These are phyloP conservation scores for Pseudogymnoascus sp. DNA, from an alignment of 2,329 filamentous ascomycete species.

Conservation along the genomic window DNA sequence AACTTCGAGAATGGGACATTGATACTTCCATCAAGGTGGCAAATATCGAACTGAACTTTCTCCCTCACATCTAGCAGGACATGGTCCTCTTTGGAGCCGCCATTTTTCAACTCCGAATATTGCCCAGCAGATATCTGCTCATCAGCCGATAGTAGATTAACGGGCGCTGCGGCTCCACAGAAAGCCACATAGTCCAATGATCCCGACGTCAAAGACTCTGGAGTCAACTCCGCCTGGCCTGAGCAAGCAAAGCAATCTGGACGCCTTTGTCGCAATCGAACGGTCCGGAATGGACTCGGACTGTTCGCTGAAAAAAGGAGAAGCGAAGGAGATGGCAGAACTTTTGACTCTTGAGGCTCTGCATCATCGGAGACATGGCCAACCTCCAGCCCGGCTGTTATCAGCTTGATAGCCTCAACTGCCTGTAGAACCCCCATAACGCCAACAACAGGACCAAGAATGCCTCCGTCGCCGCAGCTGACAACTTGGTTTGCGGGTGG, in stretches of 20 bases:
- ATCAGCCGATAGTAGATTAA: conserved; percentile 49
- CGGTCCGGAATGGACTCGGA: conserved; percentile 57
- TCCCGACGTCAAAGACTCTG: conserved; percentile 53
- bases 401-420: conserved; percentile 78
- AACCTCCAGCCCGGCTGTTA: conserved; percentile 37
- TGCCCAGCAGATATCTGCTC: conserved; percentile 61
- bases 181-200: conserved; percentile 79
- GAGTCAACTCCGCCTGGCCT: conserved; percentile 50
- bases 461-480: conserved; percentile 86
- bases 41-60: conserved; percentile 75
- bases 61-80: conserved; percentile 78
- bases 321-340: conserved; percentile 21
- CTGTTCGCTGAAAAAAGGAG: conserved; percentile 48
- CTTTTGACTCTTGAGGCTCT: conserved; percentile 5
- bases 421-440: conserved; percentile 91
- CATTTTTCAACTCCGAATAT: conserved; percentile 37
- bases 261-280: conserved; percentile 64
- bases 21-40: conserved; percentile 64
- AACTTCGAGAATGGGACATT: conserved; percentile 63
- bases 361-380: conserved; percentile 12
- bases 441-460: conserved; percentile 86
- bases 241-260: conserved; percentile 72
- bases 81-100: conserved; percentile 31
- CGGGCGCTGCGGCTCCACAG: conserved; percentile 57
- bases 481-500: conserved; percentile 76